Percentiles rank a stretch among this genome's conserved stretches.
These are phyloP conservation scores for Phytophthora litchii DNA, from an alignment of 352 stramenopile genomes.

Conservation along the genomic window DNA sequence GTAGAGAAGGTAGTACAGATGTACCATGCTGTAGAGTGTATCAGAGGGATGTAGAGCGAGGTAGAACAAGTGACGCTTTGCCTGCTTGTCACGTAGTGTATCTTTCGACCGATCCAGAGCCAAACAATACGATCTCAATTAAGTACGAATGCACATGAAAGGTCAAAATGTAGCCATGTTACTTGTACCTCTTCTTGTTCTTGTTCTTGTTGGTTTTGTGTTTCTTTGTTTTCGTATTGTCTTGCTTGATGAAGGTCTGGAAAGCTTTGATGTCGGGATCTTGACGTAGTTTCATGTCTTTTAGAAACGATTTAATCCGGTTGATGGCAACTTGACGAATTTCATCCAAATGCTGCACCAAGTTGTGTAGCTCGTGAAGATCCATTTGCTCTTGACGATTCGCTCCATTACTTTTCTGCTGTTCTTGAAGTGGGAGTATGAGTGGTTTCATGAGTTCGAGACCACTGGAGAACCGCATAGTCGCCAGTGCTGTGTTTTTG, in stretches of 20 bases:
- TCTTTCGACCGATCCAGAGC: slow-evolving; percentile 35
- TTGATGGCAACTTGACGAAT: slow-evolving; percentile 5
- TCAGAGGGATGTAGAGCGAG: not conserved
- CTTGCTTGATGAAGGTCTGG: slow-evolving; percentile 15
- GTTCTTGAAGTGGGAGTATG: slow-evolving; percentile 13
- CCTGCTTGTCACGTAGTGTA: slow-evolving; percentile 17
- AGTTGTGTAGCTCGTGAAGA: slow-evolving; percentile 19
- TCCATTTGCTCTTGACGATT: slow-evolving; percentile 14
- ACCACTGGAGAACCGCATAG: slow-evolving; percentile 45
- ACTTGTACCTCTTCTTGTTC: not conserved
- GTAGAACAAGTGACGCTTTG: slow-evolving; percentile 11
- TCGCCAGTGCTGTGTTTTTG: slow-evolving; percentile 58
- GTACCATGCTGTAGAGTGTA: slow-evolving; percentile 30
- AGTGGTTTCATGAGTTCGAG: slow-evolving; percentile 29
- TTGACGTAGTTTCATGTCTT: slow-evolving; percentile 29
- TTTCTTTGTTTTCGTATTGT: not conserved
- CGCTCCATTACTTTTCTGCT: slow-evolving; percentile 14
- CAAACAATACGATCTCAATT: slow-evolving; percentile 23
- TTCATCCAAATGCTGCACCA: slow-evolving; percentile 2
- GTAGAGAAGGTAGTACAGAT: not conserved
- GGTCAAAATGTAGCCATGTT: slow-evolving; percentile 13
- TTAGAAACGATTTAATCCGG: slow-evolving; percentile 22
- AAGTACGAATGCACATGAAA: slow-evolving; percentile 29
- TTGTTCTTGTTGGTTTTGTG: slow-evolving; percentile 6
- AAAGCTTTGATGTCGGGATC: slow-evolving; percentile 32